Percentiles rank a stretch among this genome's conserved stretches.
Evolutionary conservation across 257 asterid species (phyloP).

Genomic region (Buddleja alternifolia): DNA sequence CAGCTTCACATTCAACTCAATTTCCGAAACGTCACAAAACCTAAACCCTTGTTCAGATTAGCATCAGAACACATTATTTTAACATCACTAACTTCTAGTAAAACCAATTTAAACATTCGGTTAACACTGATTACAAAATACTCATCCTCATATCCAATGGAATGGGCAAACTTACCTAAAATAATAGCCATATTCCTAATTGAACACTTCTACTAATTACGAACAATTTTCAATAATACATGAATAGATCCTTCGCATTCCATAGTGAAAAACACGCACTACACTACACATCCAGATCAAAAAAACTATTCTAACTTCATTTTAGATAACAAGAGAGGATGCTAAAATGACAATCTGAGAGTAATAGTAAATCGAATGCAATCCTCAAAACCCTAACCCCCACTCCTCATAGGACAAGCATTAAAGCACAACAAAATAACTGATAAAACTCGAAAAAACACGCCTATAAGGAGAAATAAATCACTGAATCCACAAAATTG

Average conservation of each 20-base stretch:
- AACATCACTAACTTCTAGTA: background rate
- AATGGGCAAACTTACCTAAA: background rate
- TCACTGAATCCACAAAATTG: constrained; percentile 14
- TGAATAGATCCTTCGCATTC: background rate
- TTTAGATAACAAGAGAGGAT: too few relatives aligned
- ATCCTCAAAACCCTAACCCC: too few relatives aligned
- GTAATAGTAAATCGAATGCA: too few relatives aligned
- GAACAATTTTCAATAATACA: background rate
- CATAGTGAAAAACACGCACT: background rate
- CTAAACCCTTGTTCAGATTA: too few relatives aligned
- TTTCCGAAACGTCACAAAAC: too few relatives aligned
- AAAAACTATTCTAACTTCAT: too few relatives aligned
- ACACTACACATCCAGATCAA: too few relatives aligned
- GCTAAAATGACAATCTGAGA: too few relatives aligned
- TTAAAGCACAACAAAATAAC: too few relatives aligned
- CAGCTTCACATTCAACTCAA: too few relatives aligned
- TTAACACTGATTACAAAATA: background rate
- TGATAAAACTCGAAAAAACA: background rate
- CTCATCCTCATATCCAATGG: background rate
- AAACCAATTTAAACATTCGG: constrained; percentile 7
- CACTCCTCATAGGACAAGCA: too few relatives aligned
- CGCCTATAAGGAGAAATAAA: background rate
- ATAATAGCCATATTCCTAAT: background rate
- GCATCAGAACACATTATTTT: too few relatives aligned
- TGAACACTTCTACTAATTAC: background rate